Evolutionary conservation across 805 yeast species (phyloP).

Genomic region (Candida golubevii): DNA sequence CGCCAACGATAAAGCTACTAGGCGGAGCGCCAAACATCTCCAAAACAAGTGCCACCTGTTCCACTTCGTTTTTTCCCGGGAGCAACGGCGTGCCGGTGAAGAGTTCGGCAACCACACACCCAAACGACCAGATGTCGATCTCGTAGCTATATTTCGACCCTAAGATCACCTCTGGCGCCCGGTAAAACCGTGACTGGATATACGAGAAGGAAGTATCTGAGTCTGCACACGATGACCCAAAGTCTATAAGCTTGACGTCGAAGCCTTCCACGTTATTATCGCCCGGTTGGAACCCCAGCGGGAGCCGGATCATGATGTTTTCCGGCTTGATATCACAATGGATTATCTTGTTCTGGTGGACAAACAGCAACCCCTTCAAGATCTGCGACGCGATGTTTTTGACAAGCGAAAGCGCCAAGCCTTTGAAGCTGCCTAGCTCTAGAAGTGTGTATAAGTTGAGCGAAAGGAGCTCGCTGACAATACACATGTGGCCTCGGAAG

Average conservation of each 20-base stretch:
- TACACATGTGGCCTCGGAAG: slow-evolving; percentile 79
- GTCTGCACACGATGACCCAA: slow-evolving; percentile 60
- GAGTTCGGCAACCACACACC: slow-evolving; percentile 54
- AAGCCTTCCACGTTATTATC: slow-evolving; percentile 35
- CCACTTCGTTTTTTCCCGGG: slow-evolving; percentile 39
- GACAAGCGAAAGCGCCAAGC: slow-evolving; percentile 41
- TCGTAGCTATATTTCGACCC: slow-evolving; percentile 58
- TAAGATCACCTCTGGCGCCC: slow-evolving; percentile 74
- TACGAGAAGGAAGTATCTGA: slow-evolving; percentile 46
- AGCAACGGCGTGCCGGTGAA: slow-evolving; percentile 16
- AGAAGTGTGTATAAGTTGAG: slow-evolving; percentile 60
- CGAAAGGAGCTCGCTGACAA: slow-evolving; percentile 68
- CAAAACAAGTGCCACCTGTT: slow-evolving; percentile 40
- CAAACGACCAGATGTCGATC: slow-evolving; percentile 89
- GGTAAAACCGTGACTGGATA: slow-evolving; percentile 62
- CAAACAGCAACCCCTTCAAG: slow-evolving; percentile 52
- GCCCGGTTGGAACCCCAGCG: slow-evolving; percentile 14
- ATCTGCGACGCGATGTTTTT: slow-evolving; percentile 50
- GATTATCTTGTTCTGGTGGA: slow-evolving; percentile 55
- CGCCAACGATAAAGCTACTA: slow-evolving; percentile 32
- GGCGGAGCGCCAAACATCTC: slow-evolving; percentile 48
- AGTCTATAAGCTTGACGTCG: slow-evolving; percentile 68
- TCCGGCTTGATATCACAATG: slow-evolving; percentile 90
- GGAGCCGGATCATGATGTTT: slow-evolving; percentile 58
- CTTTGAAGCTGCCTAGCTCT: slow-evolving; percentile 47